Evolutionary conservation across 306 rosid species (phyloP), one percentile per base, ranked within the genome.

Genomic region (Myrica gale): DNA sequence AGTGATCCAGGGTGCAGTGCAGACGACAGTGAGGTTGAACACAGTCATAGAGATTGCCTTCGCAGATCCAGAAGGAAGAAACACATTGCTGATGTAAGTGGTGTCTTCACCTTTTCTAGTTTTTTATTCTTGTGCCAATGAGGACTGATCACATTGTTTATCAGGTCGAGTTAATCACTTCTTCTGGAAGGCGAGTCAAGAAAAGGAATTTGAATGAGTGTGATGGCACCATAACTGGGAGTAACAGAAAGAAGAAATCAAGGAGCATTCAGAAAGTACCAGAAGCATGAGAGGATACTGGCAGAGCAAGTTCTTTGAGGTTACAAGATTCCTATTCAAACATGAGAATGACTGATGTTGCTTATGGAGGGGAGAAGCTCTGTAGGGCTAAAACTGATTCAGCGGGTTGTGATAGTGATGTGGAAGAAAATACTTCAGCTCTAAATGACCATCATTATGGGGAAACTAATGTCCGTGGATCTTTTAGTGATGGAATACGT

Each of bases 61-160:
- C 87, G 96, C 73, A 85, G 94, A 82, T 92, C 98, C 62, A 89
- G 91, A 81, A 90, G 98, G 83, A 87, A 85, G 79, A 85, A 78
- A 68, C 90, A 82, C 78, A 86, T 78, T 79, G 79, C 67, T 77
- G 87, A 81, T 73, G 87, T 83, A 50, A 81, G 88, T 75, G 53
- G 48, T 68, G 41, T 57, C 69, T 68, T 78, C 43, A 61, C 61
- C 78, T 50, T 44, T 73, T 62, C 76, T 74, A 41, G 37, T 47
- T 77, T 72, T 9, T 75, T 56, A 73, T 54, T 77, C 55, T 76
- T 51, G 71, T 78, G 76, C 68, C 75, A 76, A 68, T 47, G 76
- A 76, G 68, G 45, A 72, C 71, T 81, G 52, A 48, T 48, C 71
- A 4, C 72, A 47, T 11, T 81, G 57, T 75, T 57, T 76, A 71